Evolutionary conservation across 2,329 filamentous ascomycete species (phyloP), one percentile per base, ranked within the genome.

Genomic region (Apiospora phragmitis): DNA sequence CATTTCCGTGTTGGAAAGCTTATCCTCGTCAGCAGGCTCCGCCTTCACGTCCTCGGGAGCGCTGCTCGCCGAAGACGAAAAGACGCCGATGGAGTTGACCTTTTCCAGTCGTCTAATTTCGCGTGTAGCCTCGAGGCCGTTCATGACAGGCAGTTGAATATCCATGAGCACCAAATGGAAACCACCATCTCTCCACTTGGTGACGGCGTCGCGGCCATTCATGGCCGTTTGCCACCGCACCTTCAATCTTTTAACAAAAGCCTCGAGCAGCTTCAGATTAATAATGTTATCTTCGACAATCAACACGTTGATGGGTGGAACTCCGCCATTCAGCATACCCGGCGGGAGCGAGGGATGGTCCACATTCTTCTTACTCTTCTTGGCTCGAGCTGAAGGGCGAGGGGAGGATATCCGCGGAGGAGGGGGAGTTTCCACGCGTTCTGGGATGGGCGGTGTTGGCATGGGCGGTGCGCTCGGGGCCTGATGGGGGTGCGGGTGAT

Each of bases 211-310:
- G 73, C 92, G 90, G 32, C 96, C 96, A 80, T 98, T 97, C 87
- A 97, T 94, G 47, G 96, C 96, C n/a, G 94, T 97, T 81, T 96
- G 93, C 94, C 95, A 98, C 43, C 96, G 90, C 8, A 99, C 96
- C 79, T 97, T 98, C 67, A 99, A 87, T 67, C 94, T 88, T 83
- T 98, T 97, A 86, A 98, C 95, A 78, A 99, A 97, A 1, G 95
- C 94, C 79, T 98, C 95, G 45, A 99, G 85, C 12, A 99, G 90
- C 77, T 94, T 93, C 75, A 98, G 85, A 79, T 98, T 99, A 87
- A 99, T 98, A 73, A 96, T 94, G 81, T 99, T 99, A 83, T 99
- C 96, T 84, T 99, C 96, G 18, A 99, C 96, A 72, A 99, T 97
- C 59, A 99, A 86, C 9, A 98, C 95, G 76, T 97, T 98, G 83